Base-by-base conservation (phyloP, 2,329 filamentous ascomycete species). In the Ceratocystiopsis sp. region DNA sequence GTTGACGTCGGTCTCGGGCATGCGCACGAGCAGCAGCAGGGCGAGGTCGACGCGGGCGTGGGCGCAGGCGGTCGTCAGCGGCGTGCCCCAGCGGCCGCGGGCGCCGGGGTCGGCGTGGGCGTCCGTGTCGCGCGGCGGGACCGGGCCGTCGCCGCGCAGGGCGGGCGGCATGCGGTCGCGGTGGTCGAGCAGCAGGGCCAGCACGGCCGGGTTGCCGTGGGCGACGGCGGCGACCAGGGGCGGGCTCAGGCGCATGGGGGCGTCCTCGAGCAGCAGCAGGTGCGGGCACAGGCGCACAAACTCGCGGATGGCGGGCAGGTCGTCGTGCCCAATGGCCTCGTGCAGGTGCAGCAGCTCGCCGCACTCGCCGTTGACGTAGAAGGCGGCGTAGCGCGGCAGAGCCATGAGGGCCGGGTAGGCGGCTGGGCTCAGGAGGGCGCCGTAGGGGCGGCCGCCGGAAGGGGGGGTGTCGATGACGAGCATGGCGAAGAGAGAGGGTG, bases 1-100 rank as follows among this genome's bases (percentile, higher is more conserved):
- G 37, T 40, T 43, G 37, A 43, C 35, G 42, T 39, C 42, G 15
- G 19, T 16, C 12, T 40, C 42, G 33, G 42, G 37, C 37, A 40
- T 43, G 32, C 42, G 29, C 19, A 18, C 16, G 18, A 43, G 42
- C n/a, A 43, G 16, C 15, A 43, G 21, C 12, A 18, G 37, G 37
- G 40, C 33, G 12, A 37, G 39, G 42, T 43, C 37, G 37, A 40
- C 33, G 42, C 37, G 42, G 33, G 17, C 42, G 18, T 33, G 16
- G 15, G 19, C 32, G 35, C 42, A 43, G 18, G 42, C 42, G 33
- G 19, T 36, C 16, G 42, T 40, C 32, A 43, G 42, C 42, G 42
- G 42, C 37, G 42, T 29, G n/a, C 37, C 37, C 42, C 37, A 43
- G 10, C 15, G 14, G 17, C 37, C 37, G n/a, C 18, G 37, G 5